These are phyloP conservation scores for Lecanicillium sp. DNA, from an alignment of 2,329 filamentous ascomycete genomes.

Conservation along the genomic window DNA sequence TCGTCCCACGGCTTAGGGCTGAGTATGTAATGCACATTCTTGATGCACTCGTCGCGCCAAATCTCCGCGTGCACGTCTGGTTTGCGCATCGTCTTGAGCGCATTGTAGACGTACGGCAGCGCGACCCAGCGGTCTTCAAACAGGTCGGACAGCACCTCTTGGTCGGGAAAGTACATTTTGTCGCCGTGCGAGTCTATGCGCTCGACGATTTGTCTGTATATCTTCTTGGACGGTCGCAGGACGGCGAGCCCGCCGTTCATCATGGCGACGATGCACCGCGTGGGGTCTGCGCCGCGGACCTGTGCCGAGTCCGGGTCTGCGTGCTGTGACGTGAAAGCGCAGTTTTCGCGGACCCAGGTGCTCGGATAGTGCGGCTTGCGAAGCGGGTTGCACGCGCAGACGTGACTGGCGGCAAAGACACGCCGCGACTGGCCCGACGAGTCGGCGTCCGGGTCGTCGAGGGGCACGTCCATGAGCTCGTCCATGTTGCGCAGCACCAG, in stretches of 20 bases:
- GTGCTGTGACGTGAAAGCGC: conserved; percentile 51
- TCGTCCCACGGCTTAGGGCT: conserved; percentile 56
- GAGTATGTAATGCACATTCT: conserved; percentile 56
- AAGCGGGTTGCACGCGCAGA: conserved; percentile 80
- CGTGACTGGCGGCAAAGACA: conserved; percentile 78
- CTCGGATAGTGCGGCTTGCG: conserved; percentile 70
- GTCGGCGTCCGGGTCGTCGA: conserved; percentile 43
- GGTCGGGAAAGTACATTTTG: conserved; percentile 51
- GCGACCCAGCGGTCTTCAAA: conserved; percentile 49
- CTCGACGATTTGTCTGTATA: conserved; percentile 43
- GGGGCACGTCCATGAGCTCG: conserved; percentile 75
- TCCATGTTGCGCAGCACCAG: conserved; percentile 79
- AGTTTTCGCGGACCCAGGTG: conserved; percentile 55
- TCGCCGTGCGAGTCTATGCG: conserved; percentile 40
- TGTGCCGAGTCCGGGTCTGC: conserved; percentile 37
- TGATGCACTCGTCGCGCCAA: conserved; percentile 50
- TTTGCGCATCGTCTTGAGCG: conserved; percentile 52
- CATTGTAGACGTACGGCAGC: conserved; percentile 55
- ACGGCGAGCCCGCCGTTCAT: conserved; percentile 50
- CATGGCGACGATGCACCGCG: conserved; percentile 38
- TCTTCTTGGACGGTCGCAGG: conserved; percentile 39
- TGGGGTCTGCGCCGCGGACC: conserved; percentile 33
- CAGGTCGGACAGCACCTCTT: conserved; percentile 48
- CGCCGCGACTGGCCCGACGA: conserved; percentile 37
- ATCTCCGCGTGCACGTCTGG: conserved; percentile 44